phyloP scores from a whole-genome alignment of 202 grass and related monocot species.

The Elaeis oleifera region DNA sequence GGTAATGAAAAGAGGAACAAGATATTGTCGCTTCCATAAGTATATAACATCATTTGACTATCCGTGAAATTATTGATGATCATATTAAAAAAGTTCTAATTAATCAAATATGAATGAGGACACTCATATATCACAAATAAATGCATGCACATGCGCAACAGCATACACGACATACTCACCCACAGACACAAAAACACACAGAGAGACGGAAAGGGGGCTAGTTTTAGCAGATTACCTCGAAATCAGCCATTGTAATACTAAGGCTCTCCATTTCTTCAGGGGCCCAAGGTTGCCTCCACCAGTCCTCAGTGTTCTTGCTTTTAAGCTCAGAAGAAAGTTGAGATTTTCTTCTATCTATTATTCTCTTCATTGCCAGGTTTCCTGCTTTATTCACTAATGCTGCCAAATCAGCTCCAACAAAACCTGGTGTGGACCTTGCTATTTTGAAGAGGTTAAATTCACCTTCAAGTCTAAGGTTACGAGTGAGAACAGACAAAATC shows the following conservation, averaged over 20 bases:
- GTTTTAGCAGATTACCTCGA: slow-evolving; percentile 42
- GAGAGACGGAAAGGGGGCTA: background rate
- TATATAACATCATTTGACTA: too few species aligned
- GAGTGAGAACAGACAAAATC: slow-evolving; percentile 65
- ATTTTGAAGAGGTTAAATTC: slow-evolving; percentile 80
- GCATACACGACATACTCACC: too few species aligned
- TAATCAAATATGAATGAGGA: too few species aligned
- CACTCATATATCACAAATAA: too few species aligned
- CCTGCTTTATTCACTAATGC: slow-evolving; percentile 77
- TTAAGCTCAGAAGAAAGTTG: slow-evolving; percentile 21
- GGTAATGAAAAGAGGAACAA: too few species aligned
- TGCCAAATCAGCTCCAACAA: slow-evolving; percentile 89
- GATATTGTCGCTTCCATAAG: too few species aligned
- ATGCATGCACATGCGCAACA: too few species aligned
- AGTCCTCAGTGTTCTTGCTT: slow-evolving; percentile 34
- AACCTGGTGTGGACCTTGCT: slow-evolving; percentile 69
- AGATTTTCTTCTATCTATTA: slow-evolving; percentile 54
- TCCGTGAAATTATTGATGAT: too few species aligned
- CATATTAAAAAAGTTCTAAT: too few species aligned
- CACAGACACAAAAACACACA: too few species aligned
- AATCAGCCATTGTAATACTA: slow-evolving; percentile 69
- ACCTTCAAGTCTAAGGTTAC: slow-evolving; percentile 55
- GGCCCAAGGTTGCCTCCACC: slow-evolving; percentile 78
- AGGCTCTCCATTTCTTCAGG: slow-evolving; percentile 52
- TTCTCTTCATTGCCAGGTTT: slow-evolving; percentile 88